Evolutionary conservation across 768 basidiomycete genomes (phyloP), one percentile per base, ranked within the genome.

Genomic region (Suillus paluster): DNA sequence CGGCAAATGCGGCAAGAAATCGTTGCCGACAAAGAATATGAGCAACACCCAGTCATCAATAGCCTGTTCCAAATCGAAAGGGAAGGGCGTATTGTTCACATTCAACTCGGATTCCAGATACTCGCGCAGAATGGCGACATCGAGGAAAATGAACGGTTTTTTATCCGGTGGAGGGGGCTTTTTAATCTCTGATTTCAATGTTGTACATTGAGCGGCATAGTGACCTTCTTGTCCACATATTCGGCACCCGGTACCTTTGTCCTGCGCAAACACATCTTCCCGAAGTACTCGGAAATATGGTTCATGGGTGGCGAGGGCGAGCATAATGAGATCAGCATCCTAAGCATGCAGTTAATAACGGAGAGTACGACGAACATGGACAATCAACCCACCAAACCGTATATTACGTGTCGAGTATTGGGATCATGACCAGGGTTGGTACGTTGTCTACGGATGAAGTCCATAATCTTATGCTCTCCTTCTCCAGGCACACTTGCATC

Each of bases 401-500:
- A 99, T 64, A 99, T 99, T 59, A 99, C 97, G 73, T 99, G 97
- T 38, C 83, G 83, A 4, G 95, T 98, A 72, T 99, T 99, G 21
- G 97, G 90, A 74, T 99, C 90, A 77, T 99, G 90, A n/a, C 88
- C 91, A 25, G 85, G 84, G 70, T 96, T 92, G 56, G 84, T 81
- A 57, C 97, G 85, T 69, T 97, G 96, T 38, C 96, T 84, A 59
- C 97, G 83, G 66, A 99, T 97, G 74, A 86, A 99, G 73, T 99
- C 97, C 95, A 99, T 98, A 65, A 99, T 98, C 80, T 99, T 99
- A 77, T 99, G 97, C 74, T 99, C 97, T 73, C 97, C 97, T 77
- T 99, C 97, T 67, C 97, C 97, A 1, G 97, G 97, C 14, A 99
- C 97, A 59, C 91, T 88, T 2, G 97, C 94, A 67, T 99, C 97